Evolutionary conservation across 225 moss, liverwort and hornwort genomes (phyloP), one percentile per base, ranked within the genome.

Genomic region (Bryum argenteum): DNA sequence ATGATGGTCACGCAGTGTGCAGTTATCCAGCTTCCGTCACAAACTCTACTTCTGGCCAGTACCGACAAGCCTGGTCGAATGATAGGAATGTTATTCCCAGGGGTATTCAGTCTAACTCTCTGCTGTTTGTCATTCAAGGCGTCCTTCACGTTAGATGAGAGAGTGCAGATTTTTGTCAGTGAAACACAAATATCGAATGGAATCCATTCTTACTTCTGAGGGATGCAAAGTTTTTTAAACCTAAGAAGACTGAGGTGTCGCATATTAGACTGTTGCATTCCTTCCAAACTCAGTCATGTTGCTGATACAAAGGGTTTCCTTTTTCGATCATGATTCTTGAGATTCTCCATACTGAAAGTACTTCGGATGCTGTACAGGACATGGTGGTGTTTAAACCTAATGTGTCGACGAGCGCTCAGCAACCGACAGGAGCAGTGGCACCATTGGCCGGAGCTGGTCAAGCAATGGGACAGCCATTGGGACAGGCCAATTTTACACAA

Each of bases 31-130:
- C 82, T 98, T 71, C 97, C 97, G 63, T 92, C 83, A 40, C 97
- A 98, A 75, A 98, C 97, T 40, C 75, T 98, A 56, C 93, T 98
- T 54, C 88, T 98, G 78, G 92, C 97, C 51, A 98, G 97, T 76
- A 88, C 97, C 13, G 92, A 94, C 21, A 94, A 91, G 79, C 90
- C 94, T 26, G 92, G 91, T 16, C 90, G 97, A 69, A 98, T 98
- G 97, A 98, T 98, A 66, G 97, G 97, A 55, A 98, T 98, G 97
- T 87, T 98, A 17, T 98, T 98, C 76, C 94, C 97, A 77, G 97
- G 97, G 89, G 97, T 96, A 85, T 61, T 0, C 22, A 47, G n/a
- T 58, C 16, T 56, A 14, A 7, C 24, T 60, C 56, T 58, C 8
- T 73, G 23, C 62, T 53, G 56, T 53, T 44, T 61, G 47, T 58